phyloP scores from a whole-genome alignment of 2,329 filamentous ascomycete genomes.

The Colletotrichum sp. region DNA sequence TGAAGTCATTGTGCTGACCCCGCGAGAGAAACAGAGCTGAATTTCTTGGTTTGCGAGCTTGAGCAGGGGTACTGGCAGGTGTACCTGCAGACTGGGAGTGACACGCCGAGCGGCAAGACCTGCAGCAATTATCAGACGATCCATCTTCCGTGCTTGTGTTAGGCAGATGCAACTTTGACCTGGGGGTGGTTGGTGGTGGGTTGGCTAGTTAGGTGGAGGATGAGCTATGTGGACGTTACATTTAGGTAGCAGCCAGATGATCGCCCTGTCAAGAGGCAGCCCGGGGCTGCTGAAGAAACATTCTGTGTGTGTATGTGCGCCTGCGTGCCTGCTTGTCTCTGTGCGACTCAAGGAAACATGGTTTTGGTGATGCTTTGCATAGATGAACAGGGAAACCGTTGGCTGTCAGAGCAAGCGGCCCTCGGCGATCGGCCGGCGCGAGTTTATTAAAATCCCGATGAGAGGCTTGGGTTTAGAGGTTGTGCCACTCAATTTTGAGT shows the following conservation, averaged over 20 bases:
- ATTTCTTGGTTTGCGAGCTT: slow-evolving; percentile 54
- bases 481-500: neutral
- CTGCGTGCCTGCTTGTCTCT: neutral
- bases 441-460: neutral
- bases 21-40: slow-evolving; percentile 43
- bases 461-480: neutral
- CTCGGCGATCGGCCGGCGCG: neutral
- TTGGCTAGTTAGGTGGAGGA: neutral
- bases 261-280: neutral
- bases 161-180: neutral
- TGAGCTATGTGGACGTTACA: neutral
- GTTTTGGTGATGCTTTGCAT: neutral
- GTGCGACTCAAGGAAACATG: neutral
- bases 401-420: neutral
- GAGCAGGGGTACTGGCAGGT: slow-evolving; percentile 51
- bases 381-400: slow-evolving; percentile 3
- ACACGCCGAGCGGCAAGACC: slow-evolving; percentile 49
- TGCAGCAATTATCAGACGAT: slow-evolving; percentile 62
- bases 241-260: slow-evolving; percentile 1
- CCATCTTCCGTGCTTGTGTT: slow-evolving; percentile 57
- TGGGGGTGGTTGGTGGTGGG: neutral
- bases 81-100: slow-evolving; percentile 57
- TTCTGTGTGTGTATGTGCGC: neutral
- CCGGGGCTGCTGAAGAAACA: neutral
- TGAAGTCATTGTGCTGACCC: neutral